Evolutionary conservation across 768 basidiomycete species (phyloP).

Genomic region (Xanthoconium purpureum): DNA sequence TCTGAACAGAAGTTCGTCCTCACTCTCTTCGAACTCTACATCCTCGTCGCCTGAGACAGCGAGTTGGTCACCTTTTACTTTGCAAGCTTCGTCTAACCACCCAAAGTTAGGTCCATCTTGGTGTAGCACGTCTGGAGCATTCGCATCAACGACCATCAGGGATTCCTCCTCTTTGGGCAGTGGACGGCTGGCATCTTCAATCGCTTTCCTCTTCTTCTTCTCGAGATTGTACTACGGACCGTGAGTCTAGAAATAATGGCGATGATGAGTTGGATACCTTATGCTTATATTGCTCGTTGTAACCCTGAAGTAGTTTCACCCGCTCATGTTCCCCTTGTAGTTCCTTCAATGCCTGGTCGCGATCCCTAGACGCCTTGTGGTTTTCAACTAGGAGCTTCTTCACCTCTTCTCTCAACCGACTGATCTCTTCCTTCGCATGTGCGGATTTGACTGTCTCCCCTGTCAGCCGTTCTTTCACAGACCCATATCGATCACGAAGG

Average conservation of each 20-base stretch:
- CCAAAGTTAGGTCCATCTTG: slow-evolving; percentile 11
- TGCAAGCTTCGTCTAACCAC: slow-evolving; percentile 30
- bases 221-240: slow-evolving; percentile 18
- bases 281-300: slow-evolving; percentile 17
- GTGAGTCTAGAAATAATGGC: neutral
- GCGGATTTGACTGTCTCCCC: slow-evolving; percentile 5
- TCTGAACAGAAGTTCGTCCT: slow-evolving; percentile 13
- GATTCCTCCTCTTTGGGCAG: slow-evolving; percentile 27
- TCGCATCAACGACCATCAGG: slow-evolving; percentile 28
- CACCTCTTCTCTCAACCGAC: slow-evolving; percentile 18
- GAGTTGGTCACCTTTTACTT: slow-evolving; percentile 27
- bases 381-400: slow-evolving; percentile 23
- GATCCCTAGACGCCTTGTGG: slow-evolving; percentile 15
- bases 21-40: slow-evolving; percentile 16
- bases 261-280: slow-evolving; percentile 15
- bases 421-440: slow-evolving; percentile 12
- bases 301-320: slow-evolving; percentile 22
- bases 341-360: slow-evolving; percentile 17
- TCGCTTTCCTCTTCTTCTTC: slow-evolving; percentile 27
- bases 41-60: slow-evolving; percentile 12
- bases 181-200: slow-evolving; percentile 12
- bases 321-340: slow-evolving; percentile 18
- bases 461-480: slow-evolving; percentile 9
- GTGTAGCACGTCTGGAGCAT: slow-evolving; percentile 22
- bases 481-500: slow-evolving; percentile 16